Evolutionary conservation across 108 stramenopile species (phyloP).

Genomic region (Skeletonema menzelii): DNA sequence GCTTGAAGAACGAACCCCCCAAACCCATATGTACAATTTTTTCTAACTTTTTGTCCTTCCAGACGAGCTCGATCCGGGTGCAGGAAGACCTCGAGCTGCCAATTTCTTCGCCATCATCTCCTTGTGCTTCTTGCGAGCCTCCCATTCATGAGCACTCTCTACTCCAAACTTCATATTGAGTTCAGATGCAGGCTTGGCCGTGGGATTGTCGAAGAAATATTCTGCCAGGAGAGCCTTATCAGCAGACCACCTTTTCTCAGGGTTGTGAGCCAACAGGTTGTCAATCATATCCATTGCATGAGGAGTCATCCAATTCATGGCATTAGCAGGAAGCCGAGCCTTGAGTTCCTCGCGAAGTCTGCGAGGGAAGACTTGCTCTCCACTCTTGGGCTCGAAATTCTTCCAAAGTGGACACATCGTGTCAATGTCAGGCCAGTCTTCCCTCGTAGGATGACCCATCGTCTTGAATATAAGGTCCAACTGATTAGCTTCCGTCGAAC

Average conservation of each 20-base stretch:
- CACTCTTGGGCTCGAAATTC: slow-evolving; percentile 64
- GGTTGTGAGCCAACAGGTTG: slow-evolving; percentile 75
- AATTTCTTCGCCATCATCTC: slow-evolving; percentile 54
- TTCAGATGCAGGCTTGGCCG: slow-evolving; percentile 73
- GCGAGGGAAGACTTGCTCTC: slow-evolving; percentile 52
- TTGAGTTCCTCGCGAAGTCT: slow-evolving; percentile 68
- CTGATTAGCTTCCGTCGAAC: slow-evolving; percentile 68
- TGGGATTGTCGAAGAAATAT: slow-evolving; percentile 85
- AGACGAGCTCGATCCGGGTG: background rate
- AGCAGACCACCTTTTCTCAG: slow-evolving; percentile 81
- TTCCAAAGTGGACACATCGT: slow-evolving; percentile 77
- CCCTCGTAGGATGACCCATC: slow-evolving; percentile 72
- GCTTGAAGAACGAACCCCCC: background rate
- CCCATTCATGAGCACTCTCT: slow-evolving; percentile 81
- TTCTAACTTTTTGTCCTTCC: background rate
- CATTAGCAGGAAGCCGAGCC: slow-evolving; percentile 52
- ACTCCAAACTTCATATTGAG: slow-evolving; percentile 85
- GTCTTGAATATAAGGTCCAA: slow-evolving; percentile 81
- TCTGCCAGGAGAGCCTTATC: slow-evolving; percentile 77
- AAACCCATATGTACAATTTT: background rate
- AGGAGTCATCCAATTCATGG: slow-evolving; percentile 85
- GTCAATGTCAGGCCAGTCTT: slow-evolving; percentile 77
- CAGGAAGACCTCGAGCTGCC: background rate
- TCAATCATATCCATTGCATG: slow-evolving; percentile 77
- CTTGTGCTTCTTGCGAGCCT: slow-evolving; percentile 73